Evolutionary conservation across 2,329 filamentous ascomycete genomes (phyloP), one percentile per base, ranked within the genome.

Genomic region (Daldinia sp.): DNA sequence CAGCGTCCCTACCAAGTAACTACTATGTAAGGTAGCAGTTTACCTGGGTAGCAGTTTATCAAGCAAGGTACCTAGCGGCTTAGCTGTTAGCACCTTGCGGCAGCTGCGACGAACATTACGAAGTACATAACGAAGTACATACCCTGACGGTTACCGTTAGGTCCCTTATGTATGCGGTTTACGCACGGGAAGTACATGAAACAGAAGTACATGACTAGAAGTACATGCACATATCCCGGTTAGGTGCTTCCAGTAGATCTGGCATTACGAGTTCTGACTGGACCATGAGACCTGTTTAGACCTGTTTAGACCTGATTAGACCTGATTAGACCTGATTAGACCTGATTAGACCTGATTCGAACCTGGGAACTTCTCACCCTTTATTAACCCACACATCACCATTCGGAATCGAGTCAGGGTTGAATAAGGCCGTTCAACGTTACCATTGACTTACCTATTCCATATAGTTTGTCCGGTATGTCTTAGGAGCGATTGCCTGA

Each of bases 361-460:
- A 48, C 63, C 60, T 53, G 42, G 57, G 50, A 54, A 54, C 9
- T 37, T 37, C 33, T 39, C 30, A 54, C 51, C 30, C 53, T 35
- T 54, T 23, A 9, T 23, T 41, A 67, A 60, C 55, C 67, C 65
- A 65, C 56, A 54, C 65, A 51, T 30, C 46, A 51, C 55, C 56
- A 63, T 59, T 48, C 44, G 39, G 54, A 23, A 44, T 65, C 60
- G 42, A 69, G 63, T 66, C 67, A 63, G 63, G 67, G 26, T 26
- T 35, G 56, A 62, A 62, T 58, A 44, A 51, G 33, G 30, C 60
- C 63, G 57, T 69, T 65, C 60, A 71, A 71, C 69, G 69, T 71
- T 71, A 69, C 66, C 39, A 63, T 41, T 62, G 60, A 59, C 59
- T 66, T 64, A 60, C 63, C 60, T 67, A 51, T 67, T 58, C 60